Evolutionary conservation across 257 asterid species (phyloP), one percentile per base, ranked within the genome.

Genomic region (Penstemon barbatus): DNA sequence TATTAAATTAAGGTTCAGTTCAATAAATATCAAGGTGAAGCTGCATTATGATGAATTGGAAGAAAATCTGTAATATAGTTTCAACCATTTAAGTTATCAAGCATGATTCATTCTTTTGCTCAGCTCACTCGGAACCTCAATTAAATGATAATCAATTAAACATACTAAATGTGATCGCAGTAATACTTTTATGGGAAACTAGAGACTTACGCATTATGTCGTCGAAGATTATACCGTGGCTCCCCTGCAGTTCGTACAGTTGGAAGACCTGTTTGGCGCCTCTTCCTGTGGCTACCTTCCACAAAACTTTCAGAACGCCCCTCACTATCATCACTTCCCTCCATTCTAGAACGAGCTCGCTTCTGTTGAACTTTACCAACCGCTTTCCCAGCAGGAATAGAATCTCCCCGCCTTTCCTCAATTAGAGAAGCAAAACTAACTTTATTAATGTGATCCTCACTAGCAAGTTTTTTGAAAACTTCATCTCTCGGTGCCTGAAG

Each of bases 211-310:
- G 62, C 66, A 63, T 58, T 78, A 68, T 77, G 82, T 8, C 73
- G 84, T 77, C 98, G 87, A 49, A 90, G 95, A 78, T 92, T 90
- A 77, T 92, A 92, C 18, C 89, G 92, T 42, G 62, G 72, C 70
- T 76, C 83, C 77, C 84, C 90, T 68, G 86, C 65, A 56, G 63
- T 81, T 60, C 75, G 88, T 42, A 71, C 75, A 72, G 83, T 74
- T 43, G 89, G 76, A 59, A 83, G 65, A 63, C 71, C 78, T 7
- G 75, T 79, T 72, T 86, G 92, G 43, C 73, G 90, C 86, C 90
- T 88, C 85, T 90, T 92, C 88, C 87, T 75, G 69, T 81, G 88
- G 39, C 93, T 84, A 77, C 89, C 89, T 39, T 74, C 71, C 1
- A 86, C 79, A 61, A 81, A 85, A 58, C 95, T 90, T 73, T 75